Conservation (phyloP, 208 protist genomes). For the Wallacemonas sp. region DNA sequence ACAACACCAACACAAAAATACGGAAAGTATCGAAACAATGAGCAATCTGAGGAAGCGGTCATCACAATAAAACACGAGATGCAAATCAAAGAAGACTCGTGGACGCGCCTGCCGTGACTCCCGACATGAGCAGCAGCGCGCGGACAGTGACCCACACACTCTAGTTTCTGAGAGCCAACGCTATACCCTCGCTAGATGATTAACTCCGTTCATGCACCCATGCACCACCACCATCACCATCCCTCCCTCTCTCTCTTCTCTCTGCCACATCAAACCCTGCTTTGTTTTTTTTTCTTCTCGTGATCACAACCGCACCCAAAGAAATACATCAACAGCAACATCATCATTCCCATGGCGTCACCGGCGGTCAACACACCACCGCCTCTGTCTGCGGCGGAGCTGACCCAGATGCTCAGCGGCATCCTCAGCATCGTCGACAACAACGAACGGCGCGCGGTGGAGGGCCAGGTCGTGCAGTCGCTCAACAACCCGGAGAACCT, state of each 20-base stretch:
- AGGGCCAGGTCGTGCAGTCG: conserved; percentile 41
- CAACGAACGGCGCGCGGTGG: conserved; percentile 60
- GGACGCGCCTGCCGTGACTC: too few species aligned
- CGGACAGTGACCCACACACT: too few species aligned
- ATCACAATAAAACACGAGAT: too few species aligned
- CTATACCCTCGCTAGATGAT: too few species aligned
- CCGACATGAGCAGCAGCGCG: too few species aligned
- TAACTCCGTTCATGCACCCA: too few species aligned
- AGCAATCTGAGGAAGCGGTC: too few species aligned
- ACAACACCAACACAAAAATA: too few species aligned
- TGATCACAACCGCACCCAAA: background rate
- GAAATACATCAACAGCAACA: background rate
- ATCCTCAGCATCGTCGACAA: conserved; percentile 67
- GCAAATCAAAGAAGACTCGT: too few species aligned
- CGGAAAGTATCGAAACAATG: too few species aligned
- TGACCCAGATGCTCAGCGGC: conserved; percentile 45
- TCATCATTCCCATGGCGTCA: conserved; percentile 6
- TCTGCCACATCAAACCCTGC: conserved; percentile 4
- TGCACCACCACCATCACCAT: too few species aligned
- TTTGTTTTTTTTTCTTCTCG: conserved; percentile 9
- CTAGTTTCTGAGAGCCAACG: too few species aligned
- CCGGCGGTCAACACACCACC: background rate
- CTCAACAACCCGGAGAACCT: conserved; percentile 47
- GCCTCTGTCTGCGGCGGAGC: conserved; percentile 29
- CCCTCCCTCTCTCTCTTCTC: conserved; percentile 14